Evolutionary conservation across 192 early-diverging fungal species (phyloP), one percentile per base, ranked within the genome.

Genomic region (Gryganskiella cystojenkinii): DNA sequence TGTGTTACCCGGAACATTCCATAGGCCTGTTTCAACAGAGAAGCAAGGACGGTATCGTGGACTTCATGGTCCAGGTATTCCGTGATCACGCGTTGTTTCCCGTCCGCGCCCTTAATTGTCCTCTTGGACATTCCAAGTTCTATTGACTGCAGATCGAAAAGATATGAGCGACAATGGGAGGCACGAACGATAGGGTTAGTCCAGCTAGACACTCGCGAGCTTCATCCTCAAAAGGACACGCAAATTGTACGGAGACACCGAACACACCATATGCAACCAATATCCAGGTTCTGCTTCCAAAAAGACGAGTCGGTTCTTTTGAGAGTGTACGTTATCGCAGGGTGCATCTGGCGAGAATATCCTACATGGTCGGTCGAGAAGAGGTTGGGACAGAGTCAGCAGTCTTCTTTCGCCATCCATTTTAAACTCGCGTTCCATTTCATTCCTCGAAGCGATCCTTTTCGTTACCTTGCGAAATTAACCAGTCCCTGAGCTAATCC

Each of bases 401-500:
- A 34, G 7, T 60, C 22, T 40, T 22, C 58, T 28, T 27, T 45
- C n/a, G 0, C 27, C 25, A 8, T 4, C 17, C 22, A 0, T 13
- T 22, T 3, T 19, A 2, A 9, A 3, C 34, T 40, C n/a, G 0
- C 30, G 9, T 22, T 35, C n/a, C 42, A 3, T 27, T 7, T 60
- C n/a, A 43, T n/a, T 20, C 4, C 45, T 52, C 25, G 43, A 72
- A 62, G 31, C 28, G 52, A 20, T 24, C 15, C n/a, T 43, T 11
- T 15, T 14, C n/a, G 58, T 42, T 81, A 90, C 89, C 63, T 71
- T 25, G 90, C 84, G 79, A 92, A 92, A 44, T 90, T 87, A 28
- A 92, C 87, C 3, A 94, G 79, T 1, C 89, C 93, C 31, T 92
- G 87, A 9, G 89, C 90, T 22, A 93, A 79, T 8, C 93, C 93